Evolutionary conservation across 805 yeast genomes (phyloP).

Genomic region (Kazachstania bromeliacearum): DNA sequence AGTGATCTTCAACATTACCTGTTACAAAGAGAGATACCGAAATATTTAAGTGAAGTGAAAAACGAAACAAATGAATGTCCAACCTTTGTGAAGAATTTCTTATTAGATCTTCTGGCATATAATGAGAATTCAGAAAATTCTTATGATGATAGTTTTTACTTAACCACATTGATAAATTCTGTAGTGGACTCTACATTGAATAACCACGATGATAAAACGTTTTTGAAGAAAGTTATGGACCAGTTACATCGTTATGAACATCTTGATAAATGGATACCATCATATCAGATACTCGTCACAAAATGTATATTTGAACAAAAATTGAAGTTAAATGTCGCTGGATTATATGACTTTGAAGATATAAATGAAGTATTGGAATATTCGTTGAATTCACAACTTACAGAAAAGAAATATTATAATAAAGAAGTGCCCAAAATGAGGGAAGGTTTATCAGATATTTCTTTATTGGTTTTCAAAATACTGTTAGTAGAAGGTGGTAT

Average conservation of each 20-base stretch:
- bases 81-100: conserved; percentile 45
- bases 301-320: conserved; percentile 53
- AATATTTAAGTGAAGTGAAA: conserved; percentile 48
- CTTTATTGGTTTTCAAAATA: conserved; percentile 63
- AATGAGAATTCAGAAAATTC: conserved; percentile 78
- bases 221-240: conserved; percentile 40
- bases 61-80: conserved; percentile 59
- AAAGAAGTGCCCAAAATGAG: conserved; percentile 10
- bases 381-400: conserved; percentile 31
- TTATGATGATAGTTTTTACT: conserved; percentile 63
- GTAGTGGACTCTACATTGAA: conserved; percentile 36
- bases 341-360: conserved; percentile 39
- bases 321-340: conserved; percentile 46
- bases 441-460: conserved; percentile 36
- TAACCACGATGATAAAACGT: conserved; percentile 30
- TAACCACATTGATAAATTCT: conserved; percentile 47
- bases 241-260: conserved; percentile 70
- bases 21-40: conserved; percentile 59
- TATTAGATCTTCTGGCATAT: conserved; percentile 65
- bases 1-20: conserved; percentile 58
- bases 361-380: conserved; percentile 44
- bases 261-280: conserved; percentile 81
- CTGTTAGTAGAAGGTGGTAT: conserved; percentile 69
- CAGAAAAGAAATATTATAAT: background rate
- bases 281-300: conserved; percentile 40